These are phyloP conservation scores for Ustulina deusta DNA, from an alignment of 2,329 filamentous ascomycete species.

Conservation along the genomic window DNA sequence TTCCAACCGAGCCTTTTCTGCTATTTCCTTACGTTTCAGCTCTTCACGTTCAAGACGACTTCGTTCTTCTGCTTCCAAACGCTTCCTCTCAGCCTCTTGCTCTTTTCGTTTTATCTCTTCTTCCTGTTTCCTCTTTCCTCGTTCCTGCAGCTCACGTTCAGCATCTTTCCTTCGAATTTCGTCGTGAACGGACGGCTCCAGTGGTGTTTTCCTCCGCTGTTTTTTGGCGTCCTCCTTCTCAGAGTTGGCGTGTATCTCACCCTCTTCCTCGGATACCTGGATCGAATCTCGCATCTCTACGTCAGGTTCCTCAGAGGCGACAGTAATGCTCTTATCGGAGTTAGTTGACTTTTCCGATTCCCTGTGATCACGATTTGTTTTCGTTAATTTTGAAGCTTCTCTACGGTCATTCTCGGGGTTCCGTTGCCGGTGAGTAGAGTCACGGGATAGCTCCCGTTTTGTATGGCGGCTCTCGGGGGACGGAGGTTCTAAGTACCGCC, in stretches of 20 bases:
- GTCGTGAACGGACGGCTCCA: slow-evolving; percentile 37
- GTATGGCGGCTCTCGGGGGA: slow-evolving; percentile 61
- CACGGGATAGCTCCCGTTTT: slow-evolving; percentile 58
- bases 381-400: slow-evolving; percentile 54
- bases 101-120: slow-evolving; percentile 49
- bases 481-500: slow-evolving; percentile 57
- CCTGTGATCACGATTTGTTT: slow-evolving; percentile 56
- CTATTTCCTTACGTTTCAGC: slow-evolving; percentile 49
- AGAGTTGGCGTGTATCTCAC: slow-evolving; percentile 51
- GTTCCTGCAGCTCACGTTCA: slow-evolving; percentile 46
- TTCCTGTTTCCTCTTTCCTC: slow-evolving; percentile 46
- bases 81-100: slow-evolving; percentile 50
- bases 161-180: slow-evolving; percentile 51
- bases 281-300: slow-evolving; percentile 66
- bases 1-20: slow-evolving; percentile 52
- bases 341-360: slow-evolving; percentile 57
- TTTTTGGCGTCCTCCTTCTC: slow-evolving; percentile 55
- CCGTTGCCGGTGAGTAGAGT: slow-evolving; percentile 53
- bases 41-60: slow-evolving; percentile 47
- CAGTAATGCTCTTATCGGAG: slow-evolving; percentile 65
- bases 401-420: slow-evolving; percentile 55
- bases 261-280: slow-evolving; percentile 46
- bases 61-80: slow-evolving; percentile 51
- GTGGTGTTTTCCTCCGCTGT: slow-evolving; percentile 50
- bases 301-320: slow-evolving; percentile 69